Conservation (phyloP, 2,329 filamentous ascomycete genomes). For the Dothiorella sarmentorum region DNA sequence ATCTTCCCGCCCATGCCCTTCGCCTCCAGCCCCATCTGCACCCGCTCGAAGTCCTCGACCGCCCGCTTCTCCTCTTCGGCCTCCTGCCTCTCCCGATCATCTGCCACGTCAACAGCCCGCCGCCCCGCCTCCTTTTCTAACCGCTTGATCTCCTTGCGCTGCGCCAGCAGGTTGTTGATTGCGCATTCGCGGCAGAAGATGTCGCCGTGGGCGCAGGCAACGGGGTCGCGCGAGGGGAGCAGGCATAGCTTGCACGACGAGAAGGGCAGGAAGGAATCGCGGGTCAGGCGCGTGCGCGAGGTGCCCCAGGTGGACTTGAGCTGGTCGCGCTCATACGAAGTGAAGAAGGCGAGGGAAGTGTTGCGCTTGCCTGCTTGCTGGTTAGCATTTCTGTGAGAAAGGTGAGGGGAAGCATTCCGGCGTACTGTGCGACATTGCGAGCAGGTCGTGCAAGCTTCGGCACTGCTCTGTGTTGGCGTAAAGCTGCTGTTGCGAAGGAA, state of each 20-base stretch:
- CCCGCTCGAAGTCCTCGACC: slow-evolving; percentile 77
- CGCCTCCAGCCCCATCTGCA: slow-evolving; percentile 63
- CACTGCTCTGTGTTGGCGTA: background rate
- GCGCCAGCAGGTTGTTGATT: slow-evolving; percentile 81
- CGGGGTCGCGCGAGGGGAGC: slow-evolving; percentile 73
- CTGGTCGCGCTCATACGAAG: slow-evolving; percentile 79
- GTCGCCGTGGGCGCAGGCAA: slow-evolving; percentile 78
- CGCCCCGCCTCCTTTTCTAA: slow-evolving; percentile 64
- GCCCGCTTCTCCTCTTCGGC: slow-evolving; percentile 68
- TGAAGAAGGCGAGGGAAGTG: slow-evolving; percentile 90
- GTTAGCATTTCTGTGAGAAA: background rate
- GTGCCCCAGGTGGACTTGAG: slow-evolving; percentile 80
- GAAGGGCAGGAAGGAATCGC: slow-evolving; percentile 91
- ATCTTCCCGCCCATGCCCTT: slow-evolving; percentile 38
- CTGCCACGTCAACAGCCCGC: slow-evolving; percentile 59
- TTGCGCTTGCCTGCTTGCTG: slow-evolving; percentile 65
- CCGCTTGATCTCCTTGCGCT: slow-evolving; percentile 87
- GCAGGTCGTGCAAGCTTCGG: background rate
- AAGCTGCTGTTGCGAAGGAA: background rate
- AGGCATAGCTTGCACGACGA: slow-evolving; percentile 86
- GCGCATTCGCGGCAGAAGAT: slow-evolving; percentile 96
- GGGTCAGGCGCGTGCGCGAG: slow-evolving; percentile 75
- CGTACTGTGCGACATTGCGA: slow-evolving; percentile 51
- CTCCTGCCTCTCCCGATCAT: slow-evolving; percentile 58
- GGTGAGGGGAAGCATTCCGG: background rate